A percentile compares a stretch with the other conserved stretches of the same genome.
phyloP scores from a whole-genome alignment of 2,329 filamentous ascomycete genomes.

The Alternaria hordeiaustralica region DNA sequence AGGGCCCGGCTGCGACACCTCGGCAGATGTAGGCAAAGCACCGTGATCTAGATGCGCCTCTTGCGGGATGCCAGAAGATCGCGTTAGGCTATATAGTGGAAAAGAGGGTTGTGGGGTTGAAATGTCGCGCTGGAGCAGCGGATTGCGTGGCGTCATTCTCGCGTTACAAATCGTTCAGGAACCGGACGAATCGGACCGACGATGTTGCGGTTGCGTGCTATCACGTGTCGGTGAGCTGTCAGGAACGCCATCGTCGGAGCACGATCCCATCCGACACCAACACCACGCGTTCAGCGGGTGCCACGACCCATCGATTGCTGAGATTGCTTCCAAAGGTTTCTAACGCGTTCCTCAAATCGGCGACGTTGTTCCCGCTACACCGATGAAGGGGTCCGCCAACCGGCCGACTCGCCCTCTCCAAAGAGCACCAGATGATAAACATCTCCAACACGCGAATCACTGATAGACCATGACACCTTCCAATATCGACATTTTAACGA shows the following conservation, averaged over 20 bases:
- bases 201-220: neutral
- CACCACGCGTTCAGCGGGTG: neutral
- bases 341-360: neutral
- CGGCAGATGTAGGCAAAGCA: conserved; percentile 15
- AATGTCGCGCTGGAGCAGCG: neutral
- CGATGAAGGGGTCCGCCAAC: neutral
- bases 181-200: conserved; percentile 5
- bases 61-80: neutral
- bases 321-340: fast-evolving
- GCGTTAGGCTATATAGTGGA: neutral
- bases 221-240: neutral
- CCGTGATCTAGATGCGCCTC: neutral
- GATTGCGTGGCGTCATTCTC: neutral
- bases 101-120: neutral
- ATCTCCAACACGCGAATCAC: neutral
- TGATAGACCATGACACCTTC: neutral
- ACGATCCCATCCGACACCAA: neutral
- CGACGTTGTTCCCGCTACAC: neutral
- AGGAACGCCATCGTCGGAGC: neutral
- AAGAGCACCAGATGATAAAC: neutral
- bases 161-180: neutral
- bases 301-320: neutral
- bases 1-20: neutral
- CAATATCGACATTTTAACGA: neutral
- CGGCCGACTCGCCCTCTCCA: neutral